A percentile compares a stretch with the other conserved stretches of the same genome.
Evolutionary conservation across 2,329 filamentous ascomycete species (phyloP).

Genomic region (Aspergillus sp.): DNA sequence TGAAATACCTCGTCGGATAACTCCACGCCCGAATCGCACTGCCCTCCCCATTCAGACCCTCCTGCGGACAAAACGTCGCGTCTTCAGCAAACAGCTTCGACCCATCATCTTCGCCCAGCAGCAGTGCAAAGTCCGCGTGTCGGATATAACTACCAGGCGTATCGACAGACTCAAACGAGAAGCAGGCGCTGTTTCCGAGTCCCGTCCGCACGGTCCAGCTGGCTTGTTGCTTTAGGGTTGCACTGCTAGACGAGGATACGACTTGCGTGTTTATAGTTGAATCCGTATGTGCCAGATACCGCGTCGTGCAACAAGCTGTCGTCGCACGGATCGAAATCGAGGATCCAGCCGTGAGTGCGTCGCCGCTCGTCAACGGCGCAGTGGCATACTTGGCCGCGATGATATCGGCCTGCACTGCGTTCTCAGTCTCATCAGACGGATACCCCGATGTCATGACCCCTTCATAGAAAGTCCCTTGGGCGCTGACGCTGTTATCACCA

Average conservation of each 20-base stretch:
- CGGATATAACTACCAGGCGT: conserved; percentile 59
- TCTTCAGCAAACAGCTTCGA: conserved; percentile 60
- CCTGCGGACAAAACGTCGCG: conserved; percentile 61
- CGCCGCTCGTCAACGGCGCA: conserved; percentile 49
- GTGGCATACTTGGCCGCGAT: conserved; percentile 58
- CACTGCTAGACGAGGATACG: conserved; percentile 52
- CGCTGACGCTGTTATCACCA: conserved; percentile 63
- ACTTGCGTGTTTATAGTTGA: conserved; percentile 55
- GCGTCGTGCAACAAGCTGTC: conserved; percentile 53
- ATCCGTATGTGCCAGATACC: conserved; percentile 57
- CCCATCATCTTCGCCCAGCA: conserved; percentile 53
- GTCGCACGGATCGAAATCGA: conserved; percentile 57
- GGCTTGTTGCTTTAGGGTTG: conserved; percentile 51
- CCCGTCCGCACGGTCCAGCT: conserved; percentile 57
- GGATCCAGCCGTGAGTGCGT: conserved; percentile 49
- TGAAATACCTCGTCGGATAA: conserved; percentile 60
- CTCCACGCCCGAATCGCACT: conserved; percentile 58
- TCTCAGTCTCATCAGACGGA: conserved; percentile 59
- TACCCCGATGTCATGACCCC: conserved; percentile 65
- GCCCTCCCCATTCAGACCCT: conserved; percentile 53
- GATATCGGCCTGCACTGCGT: conserved; percentile 60
- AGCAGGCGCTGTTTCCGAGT: conserved; percentile 57
- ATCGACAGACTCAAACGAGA: conserved; percentile 62
- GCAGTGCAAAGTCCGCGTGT: conserved; percentile 55
- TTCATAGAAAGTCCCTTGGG: conserved; percentile 65